Percentiles rank a stretch among this genome's conserved stretches.
Evolutionary conservation across 768 basidiomycete genomes (phyloP).

Genomic region (Leccinum aurantiacum): DNA sequence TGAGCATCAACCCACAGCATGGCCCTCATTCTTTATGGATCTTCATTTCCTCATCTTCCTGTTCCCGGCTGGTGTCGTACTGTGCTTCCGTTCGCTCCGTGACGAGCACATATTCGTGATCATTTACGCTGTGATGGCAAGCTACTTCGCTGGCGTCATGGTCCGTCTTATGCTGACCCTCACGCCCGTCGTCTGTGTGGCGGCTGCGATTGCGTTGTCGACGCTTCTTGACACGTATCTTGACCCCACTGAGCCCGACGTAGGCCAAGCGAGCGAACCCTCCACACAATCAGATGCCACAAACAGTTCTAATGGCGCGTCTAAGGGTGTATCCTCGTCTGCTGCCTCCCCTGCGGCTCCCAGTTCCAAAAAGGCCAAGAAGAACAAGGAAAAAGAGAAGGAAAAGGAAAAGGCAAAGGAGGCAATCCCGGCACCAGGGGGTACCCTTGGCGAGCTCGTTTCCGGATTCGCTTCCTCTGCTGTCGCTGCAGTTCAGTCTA

Average conservation of each 20-base stretch:
- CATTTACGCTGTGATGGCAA: conserved; percentile 93
- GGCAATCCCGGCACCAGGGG: conserved; percentile 37
- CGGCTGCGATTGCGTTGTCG: conserved; percentile 89
- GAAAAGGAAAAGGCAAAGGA: conserved; percentile 45
- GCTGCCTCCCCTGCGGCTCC: conserved; percentile 33
- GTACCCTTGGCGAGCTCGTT: conserved; percentile 42
- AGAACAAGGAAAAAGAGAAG: conserved; percentile 43
- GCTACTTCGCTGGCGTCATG: conserved; percentile 99
- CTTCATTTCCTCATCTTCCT: conserved; percentile 96
- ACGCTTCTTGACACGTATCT: conserved; percentile 87
- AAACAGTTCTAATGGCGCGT: background rate
- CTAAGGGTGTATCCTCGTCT: conserved; percentile 20
- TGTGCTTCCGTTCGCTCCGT: conserved; percentile 91
- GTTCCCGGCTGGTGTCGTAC: conserved; percentile 93
- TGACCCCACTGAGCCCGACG: conserved; percentile 73
- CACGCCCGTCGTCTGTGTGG: conserved; percentile 94
- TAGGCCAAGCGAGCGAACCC: conserved; percentile 1
- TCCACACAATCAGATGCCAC: background rate
- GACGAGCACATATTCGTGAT: conserved; percentile 99
- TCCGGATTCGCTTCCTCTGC: conserved; percentile 38
- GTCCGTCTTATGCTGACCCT: conserved; percentile 97
- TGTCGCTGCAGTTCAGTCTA: conserved; percentile 24
- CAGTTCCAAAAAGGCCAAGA: conserved; percentile 47
- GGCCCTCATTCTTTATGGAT: conserved; percentile 99
- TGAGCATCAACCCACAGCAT: conserved; percentile 98